Base-by-base conservation (phyloP, 2,329 filamentous ascomycete genomes). In the Alternaria sp. region DNA sequence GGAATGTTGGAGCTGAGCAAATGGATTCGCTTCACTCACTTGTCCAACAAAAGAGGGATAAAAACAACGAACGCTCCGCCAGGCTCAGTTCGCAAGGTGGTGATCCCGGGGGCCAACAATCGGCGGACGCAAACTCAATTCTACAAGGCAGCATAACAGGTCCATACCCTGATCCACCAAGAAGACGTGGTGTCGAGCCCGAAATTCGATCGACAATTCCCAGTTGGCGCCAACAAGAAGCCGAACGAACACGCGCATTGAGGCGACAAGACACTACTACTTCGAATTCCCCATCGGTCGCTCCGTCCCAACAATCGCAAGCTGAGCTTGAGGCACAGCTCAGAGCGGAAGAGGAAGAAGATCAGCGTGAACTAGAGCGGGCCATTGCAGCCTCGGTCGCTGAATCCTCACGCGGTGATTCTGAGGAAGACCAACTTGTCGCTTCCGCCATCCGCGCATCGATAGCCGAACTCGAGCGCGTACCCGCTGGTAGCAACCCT, bases 371-470 rank as follows among this genome's bases (percentile, higher is more conserved):
- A 56, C 84, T 92, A 40, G 90, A 94, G 72, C 81, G 84, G 40
- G 91, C 91, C 1, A 94, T 95, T 57, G 84, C 83, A 52, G 81
- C 71, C 3, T 77, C 75, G 1, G 89, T 95, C 1, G 79, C 81
- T 7, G 85, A 90, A 70, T 92, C 90, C 0, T 93, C 90, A 0
- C 83, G 80, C 1, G 91, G 91, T 10, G 83, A 94, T 62, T 72
- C 82, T 0, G 82, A 86, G 21, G 90, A 95, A 73, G 92, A 95
- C 69, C 83, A 83, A 23, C 81, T 85, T 58, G 83, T 96, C 46
- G 91, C 93, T 71, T 82, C 86, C 21, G 91, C 91, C 1, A 90
- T 96, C 50, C 83, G 90, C 13, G 87, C 90, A 5, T 92, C 89
- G 62, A 82, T 95, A 14, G 80, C 79, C 13, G 87, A 90, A 66